A percentile compares a stretch with the other conserved stretches of the same genome.
phyloP scores from a whole-genome alignment of 208 protist genomes.

The Phytomonas sp. region DNA sequence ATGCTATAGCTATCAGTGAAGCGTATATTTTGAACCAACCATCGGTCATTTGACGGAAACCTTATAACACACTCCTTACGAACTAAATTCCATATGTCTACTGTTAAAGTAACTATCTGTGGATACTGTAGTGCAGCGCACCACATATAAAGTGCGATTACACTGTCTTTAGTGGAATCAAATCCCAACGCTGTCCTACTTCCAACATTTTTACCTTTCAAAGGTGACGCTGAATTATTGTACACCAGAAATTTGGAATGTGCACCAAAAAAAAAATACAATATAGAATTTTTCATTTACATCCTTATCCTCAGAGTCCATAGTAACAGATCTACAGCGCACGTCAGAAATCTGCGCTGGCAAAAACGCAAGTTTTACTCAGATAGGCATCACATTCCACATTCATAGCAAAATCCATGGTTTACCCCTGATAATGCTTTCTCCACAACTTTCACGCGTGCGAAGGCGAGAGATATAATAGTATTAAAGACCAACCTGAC shows the following conservation, averaged over 20 bases:
- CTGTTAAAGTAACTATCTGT: neutral
- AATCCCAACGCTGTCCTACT: conserved; percentile 43
- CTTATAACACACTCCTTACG: neutral
- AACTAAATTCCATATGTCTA: neutral
- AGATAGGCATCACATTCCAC: conserved; percentile 34
- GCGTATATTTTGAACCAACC: neutral
- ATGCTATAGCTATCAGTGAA: neutral
- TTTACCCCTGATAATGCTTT: conserved; percentile 45
- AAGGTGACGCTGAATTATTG: conserved; percentile 27
- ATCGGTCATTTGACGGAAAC: conserved; percentile 1
- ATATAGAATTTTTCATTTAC: conserved; percentile 37
- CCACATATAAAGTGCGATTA: neutral
- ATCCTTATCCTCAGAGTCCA: conserved; percentile 17
- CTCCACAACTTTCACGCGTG: conserved; percentile 44
- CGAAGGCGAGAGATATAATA: conserved; percentile 61
- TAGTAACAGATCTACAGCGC: conserved; percentile 73
- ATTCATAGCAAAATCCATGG: conserved; percentile 42
- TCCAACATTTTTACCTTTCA: conserved; percentile 27
- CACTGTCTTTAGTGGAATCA: conserved; percentile 20
- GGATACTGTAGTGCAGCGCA: neutral
- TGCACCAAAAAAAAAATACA: conserved; percentile 68
- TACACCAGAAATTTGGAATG: conserved; percentile 54
- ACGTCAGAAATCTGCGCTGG: conserved; percentile 58
- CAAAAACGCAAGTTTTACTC: conserved; percentile 34
- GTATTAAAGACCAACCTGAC: conserved; percentile 56